A percentile compares a stretch with the other conserved stretches of the same genome.
These are phyloP conservation scores for Trypanosoma cruzi DNA, from an alignment of 208 protist species.

Conservation along the genomic window DNA sequence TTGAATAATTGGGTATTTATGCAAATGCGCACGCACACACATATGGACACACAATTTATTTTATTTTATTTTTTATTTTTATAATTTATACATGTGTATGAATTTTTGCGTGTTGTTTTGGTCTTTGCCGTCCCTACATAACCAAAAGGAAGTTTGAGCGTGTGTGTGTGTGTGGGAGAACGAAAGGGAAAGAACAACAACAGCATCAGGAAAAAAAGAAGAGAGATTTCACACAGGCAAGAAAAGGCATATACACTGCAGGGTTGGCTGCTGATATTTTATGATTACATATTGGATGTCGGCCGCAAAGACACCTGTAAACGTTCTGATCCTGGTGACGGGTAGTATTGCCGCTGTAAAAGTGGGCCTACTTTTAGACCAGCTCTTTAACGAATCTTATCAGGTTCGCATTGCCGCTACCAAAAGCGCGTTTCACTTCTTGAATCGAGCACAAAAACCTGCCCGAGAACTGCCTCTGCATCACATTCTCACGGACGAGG, in stretches of 20 bases:
- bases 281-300: background rate
- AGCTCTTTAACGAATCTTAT: slow-evolving; percentile 64
- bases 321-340: slow-evolving; percentile 82
- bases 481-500: slow-evolving; percentile 83
- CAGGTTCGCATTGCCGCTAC: slow-evolving; percentile 87
- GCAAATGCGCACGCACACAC: background rate
- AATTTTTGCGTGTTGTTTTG: background rate
- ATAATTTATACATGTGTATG: background rate
- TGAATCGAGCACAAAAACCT: slow-evolving; percentile 65
- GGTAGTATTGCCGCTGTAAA: slow-evolving; percentile 92
- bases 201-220: slow-evolving; percentile 13
- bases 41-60: background rate
- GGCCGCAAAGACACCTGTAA: slow-evolving; percentile 42
- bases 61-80: background rate
- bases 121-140: too few relatives aligned
- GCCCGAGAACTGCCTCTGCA: slow-evolving; percentile 63
- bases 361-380: slow-evolving; percentile 76
- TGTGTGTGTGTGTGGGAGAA: too few relatives aligned
- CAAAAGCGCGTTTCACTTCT: slow-evolving; percentile 73
- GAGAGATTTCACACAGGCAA: too few relatives aligned
- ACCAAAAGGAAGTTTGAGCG: too few relatives aligned
- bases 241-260: slow-evolving; percentile 1
- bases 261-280: background rate
- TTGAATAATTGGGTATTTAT: too few relatives aligned
- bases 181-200: too few relatives aligned